Evolutionary conservation across 768 basidiomycete species (phyloP).

Genomic region (Mycena pura): DNA sequence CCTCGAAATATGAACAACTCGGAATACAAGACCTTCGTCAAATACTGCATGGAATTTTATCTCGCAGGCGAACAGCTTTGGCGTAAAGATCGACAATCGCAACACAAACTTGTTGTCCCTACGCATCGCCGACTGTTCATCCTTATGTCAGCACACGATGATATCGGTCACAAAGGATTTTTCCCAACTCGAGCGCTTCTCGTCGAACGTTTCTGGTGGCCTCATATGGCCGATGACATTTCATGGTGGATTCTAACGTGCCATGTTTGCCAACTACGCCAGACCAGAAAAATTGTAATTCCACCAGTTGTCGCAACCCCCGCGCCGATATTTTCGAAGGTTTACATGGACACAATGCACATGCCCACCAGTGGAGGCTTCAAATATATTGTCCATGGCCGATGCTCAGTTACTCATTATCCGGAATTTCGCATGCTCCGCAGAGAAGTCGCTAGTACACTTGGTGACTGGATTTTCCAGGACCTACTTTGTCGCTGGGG

Average conservation of each 20-base stretch:
- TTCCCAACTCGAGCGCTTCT: slow-evolving; percentile 27
- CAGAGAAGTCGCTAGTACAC: neutral
- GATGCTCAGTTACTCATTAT: slow-evolving; percentile 5
- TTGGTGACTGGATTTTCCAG: slow-evolving; percentile 28
- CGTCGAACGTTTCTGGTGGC: slow-evolving; percentile 37
- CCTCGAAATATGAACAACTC: slow-evolving; percentile 12
- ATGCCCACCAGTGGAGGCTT: slow-evolving; percentile 28
- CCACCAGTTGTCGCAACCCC: slow-evolving; percentile 33
- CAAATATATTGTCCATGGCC: slow-evolving; percentile 9
- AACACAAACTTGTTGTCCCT: slow-evolving; percentile 33
- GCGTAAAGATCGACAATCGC: slow-evolving; percentile 26
- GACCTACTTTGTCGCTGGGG: slow-evolving; percentile 29
- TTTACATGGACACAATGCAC: slow-evolving; percentile 17
- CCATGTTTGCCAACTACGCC: slow-evolving; percentile 33
- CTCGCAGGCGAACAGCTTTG: slow-evolving; percentile 25
- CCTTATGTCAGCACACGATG: slow-evolving; percentile 26
- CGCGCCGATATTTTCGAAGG: slow-evolving; percentile 3
- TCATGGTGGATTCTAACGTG: slow-evolving; percentile 28
- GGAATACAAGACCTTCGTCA: slow-evolving; percentile 23
- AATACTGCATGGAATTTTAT: slow-evolving; percentile 30
- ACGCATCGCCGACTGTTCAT: slow-evolving; percentile 17
- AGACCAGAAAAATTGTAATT: slow-evolving; percentile 30
- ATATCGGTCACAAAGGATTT: slow-evolving; percentile 34
- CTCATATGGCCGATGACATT: slow-evolving; percentile 21
- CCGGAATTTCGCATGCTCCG: neutral